Percentiles rank a stretch among this genome's conserved stretches.
Conservation (phyloP, 1,284 basidiomycete genomes). For the Sporisorium iseilematis-ciliati region DNA sequence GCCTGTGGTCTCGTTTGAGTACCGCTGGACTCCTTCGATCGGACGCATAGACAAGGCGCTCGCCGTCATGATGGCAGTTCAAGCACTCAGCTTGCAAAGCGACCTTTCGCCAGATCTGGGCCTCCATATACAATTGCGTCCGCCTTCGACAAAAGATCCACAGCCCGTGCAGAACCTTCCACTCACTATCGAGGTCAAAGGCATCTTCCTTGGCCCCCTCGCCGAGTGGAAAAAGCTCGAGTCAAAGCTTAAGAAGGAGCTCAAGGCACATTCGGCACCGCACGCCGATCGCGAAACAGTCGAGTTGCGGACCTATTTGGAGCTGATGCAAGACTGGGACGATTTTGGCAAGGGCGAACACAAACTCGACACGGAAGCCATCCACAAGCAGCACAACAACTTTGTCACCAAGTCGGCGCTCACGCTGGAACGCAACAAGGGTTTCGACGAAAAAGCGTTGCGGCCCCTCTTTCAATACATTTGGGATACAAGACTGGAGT, state of each 20-base stretch:
- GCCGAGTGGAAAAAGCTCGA: constrained; percentile 20
- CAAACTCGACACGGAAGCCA: constrained; percentile 60
- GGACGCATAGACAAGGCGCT: constrained; percentile 17
- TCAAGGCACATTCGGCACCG: constrained; percentile 37
- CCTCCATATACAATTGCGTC: constrained; percentile 55
- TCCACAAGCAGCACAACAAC: constrained; percentile 60
- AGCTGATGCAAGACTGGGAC: constrained; percentile 62
- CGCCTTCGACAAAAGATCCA: constrained; percentile 23
- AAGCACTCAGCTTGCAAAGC: constrained; percentile 37
- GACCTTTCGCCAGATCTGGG: constrained; percentile 47
- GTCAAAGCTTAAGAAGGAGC: constrained; percentile 21
- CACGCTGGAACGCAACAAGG: constrained; percentile 34
- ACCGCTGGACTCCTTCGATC: constrained; percentile 52
- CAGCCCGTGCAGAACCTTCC: constrained; percentile 21
- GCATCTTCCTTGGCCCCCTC: constrained; percentile 42
- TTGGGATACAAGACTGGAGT: constrained; percentile 40
- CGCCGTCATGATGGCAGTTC: constrained; percentile 47
- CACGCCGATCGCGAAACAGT: constrained; percentile 20
- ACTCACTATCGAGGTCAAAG: constrained; percentile 50
- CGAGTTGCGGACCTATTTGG: constrained; percentile 36
- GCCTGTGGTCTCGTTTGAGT: constrained; percentile 50
- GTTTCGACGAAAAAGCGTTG: constrained; percentile 22
- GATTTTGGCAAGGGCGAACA: constrained; percentile 57
- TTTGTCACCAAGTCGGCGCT: constrained; percentile 60
- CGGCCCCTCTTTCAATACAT: constrained; percentile 37